Conservation (phyloP, 306 rosid species). For the Morella rubra region DNA sequence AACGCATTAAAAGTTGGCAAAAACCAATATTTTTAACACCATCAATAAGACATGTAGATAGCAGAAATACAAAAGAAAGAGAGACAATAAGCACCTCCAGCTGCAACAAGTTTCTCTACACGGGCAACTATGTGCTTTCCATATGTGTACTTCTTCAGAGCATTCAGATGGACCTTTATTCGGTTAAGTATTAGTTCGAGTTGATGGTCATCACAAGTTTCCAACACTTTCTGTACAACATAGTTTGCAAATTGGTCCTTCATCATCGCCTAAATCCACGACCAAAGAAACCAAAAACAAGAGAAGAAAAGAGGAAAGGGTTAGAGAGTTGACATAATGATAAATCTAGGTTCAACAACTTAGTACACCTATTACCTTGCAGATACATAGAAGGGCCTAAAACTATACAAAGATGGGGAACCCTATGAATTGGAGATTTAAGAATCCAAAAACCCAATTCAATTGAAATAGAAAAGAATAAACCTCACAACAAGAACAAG, state of each 20-base stretch:
- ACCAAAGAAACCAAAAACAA: slow-evolving; percentile 1
- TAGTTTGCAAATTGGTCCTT: slow-evolving; percentile 65
- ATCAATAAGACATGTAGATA: background rate
- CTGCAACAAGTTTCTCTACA: slow-evolving; percentile 64
- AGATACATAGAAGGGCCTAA: background rate
- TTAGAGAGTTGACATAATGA: background rate
- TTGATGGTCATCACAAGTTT: slow-evolving; percentile 66
- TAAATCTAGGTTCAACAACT: background rate
- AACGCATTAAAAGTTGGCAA: background rate
- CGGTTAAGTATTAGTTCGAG: slow-evolving; percentile 62
- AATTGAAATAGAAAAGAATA: background rate
- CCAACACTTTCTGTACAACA: slow-evolving; percentile 63
- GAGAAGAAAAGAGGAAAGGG: background rate
- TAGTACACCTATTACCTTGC: background rate
- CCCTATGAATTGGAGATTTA: background rate
- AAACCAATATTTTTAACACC: background rate
- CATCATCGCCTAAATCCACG: slow-evolving; percentile 52
- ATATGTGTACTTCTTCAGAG: slow-evolving; percentile 60
- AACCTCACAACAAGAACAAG: background rate
- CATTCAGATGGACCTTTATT: slow-evolving; percentile 59
- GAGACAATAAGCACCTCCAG: slow-evolving; percentile 43
- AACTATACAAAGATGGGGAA: background rate
- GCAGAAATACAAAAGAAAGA: slow-evolving; percentile 3
- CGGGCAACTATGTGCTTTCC: slow-evolving; percentile 70
- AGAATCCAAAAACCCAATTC: background rate